A percentile compares a stretch with the other conserved stretches of the same genome.
Conservation (phyloP, 2,329 filamentous ascomycete genomes). For the Penicillium vulpinum region DNA sequence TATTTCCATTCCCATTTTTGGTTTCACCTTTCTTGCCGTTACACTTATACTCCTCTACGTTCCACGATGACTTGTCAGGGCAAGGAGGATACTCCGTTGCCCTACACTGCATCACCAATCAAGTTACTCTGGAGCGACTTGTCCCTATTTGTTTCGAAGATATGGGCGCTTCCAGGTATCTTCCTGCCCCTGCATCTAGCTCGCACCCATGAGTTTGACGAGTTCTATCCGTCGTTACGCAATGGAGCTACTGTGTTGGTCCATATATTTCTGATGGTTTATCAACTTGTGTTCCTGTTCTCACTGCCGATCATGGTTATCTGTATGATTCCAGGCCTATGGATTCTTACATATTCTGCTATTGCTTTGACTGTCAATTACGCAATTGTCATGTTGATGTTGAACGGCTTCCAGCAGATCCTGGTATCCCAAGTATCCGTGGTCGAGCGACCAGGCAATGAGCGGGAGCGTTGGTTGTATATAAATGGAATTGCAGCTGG, state of each 20-base stretch:
- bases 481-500: slow-evolving; percentile 65
- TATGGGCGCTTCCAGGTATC: slow-evolving; percentile 56
- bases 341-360: slow-evolving; percentile 31
- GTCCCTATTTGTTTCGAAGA: slow-evolving; percentile 35
- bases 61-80: slow-evolving; percentile 5
- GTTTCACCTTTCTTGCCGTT: neutral
- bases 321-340: slow-evolving; percentile 46
- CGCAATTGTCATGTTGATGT: slow-evolving; percentile 30
- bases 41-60: neutral
- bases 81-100: slow-evolving; percentile 27
- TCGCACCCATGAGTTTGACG: slow-evolving; percentile 58
- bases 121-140: slow-evolving; percentile 43
- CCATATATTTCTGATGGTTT: slow-evolving; percentile 59
- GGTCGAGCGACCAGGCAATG: slow-evolving; percentile 39
- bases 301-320: slow-evolving; percentile 53
- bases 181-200: slow-evolving; percentile 59
- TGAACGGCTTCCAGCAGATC: slow-evolving; percentile 54
- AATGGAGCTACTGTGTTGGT: slow-evolving; percentile 61
- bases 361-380: slow-evolving; percentile 31
- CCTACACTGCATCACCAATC: slow-evolving; percentile 43
- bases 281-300: slow-evolving; percentile 63
- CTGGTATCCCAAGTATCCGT: slow-evolving; percentile 33
- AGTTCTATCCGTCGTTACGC: slow-evolving; percentile 59
- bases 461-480: slow-evolving; percentile 75
- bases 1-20: too few species aligned